Evolutionary conservation across 2,329 filamentous ascomycete species (phyloP).

Genomic region (Boeremia exigua): DNA sequence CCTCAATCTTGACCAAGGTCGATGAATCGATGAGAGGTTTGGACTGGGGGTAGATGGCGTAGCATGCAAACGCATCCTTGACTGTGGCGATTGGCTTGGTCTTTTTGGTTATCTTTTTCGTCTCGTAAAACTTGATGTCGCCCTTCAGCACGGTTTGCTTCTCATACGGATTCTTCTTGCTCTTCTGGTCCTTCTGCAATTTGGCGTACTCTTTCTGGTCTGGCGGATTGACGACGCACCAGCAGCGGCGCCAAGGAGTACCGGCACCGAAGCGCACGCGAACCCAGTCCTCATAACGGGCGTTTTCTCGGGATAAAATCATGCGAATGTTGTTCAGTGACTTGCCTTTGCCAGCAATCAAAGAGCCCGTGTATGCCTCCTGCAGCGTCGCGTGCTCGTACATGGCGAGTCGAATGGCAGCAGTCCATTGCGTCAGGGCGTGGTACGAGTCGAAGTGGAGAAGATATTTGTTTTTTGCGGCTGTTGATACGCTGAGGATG

Average conservation of each 20-base stretch:
- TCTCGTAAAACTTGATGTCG: conserved; percentile 93
- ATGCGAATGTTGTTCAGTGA: conserved; percentile 84
- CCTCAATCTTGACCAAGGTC: conserved; percentile 92
- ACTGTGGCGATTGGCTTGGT: conserved; percentile 88
- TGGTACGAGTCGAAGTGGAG: conserved; percentile 96
- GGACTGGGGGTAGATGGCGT: conserved; percentile 93
- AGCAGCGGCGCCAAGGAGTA: conserved; percentile 94
- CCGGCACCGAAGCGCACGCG: conserved; percentile 94
- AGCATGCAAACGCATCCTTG: conserved; percentile 87
- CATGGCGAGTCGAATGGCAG: conserved; percentile 90
- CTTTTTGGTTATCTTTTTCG: conserved; percentile 90
- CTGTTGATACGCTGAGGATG: conserved; percentile 93
- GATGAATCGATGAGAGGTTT: conserved; percentile 94
- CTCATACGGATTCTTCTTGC: conserved; percentile 83
- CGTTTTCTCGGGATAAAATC: conserved; percentile 81
- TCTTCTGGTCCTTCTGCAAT: conserved; percentile 76
- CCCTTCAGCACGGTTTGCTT: conserved; percentile 78
- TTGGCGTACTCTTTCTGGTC: conserved; percentile 92
- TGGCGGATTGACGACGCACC: conserved; percentile 92
- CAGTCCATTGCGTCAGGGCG: conserved; percentile 93
- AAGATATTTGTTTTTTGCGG: conserved; percentile 92
- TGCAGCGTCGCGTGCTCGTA: conserved; percentile 92
- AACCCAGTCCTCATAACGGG: conserved; percentile 89
- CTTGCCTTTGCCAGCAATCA: conserved; percentile 95
- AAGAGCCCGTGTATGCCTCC: conserved; percentile 93